Base-by-base conservation (phyloP, 768 basidiomycete species). In the Coprinopsis sp. region DNA sequence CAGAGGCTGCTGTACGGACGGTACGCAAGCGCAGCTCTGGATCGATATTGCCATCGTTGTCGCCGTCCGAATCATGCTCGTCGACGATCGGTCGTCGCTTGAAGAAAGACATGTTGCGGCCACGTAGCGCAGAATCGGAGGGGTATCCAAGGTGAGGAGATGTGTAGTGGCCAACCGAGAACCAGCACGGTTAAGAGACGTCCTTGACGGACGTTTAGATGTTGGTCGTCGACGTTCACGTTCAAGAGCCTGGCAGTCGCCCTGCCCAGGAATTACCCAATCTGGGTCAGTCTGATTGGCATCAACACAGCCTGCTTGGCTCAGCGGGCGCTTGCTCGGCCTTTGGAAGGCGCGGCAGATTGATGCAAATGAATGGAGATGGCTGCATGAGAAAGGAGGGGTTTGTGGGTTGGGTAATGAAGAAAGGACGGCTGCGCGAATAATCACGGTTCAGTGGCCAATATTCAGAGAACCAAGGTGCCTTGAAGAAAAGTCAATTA, bases 1-100 rank as follows among this genome's bases (percentile, higher is more conserved):
- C 90, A 14, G 88, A 91, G 2, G 88, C 86, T 14, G 94, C 94
- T 1, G 94, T 96, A 57, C 86, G 84, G n/a, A 92, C 90, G 1
- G 91, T 94, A 43, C 90, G 82, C 39, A 97, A 74, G 30, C 92
- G 84, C 11, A 93, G 76, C 58, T 91, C 82, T 16, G 87, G 86
- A 72, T 97, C 93, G 55, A 90, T 83, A 45, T 64, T 67, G 21
- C 76, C 77, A 61, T 88, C 80, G 58, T 80, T 67, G 57, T 84
- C 81, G 52, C 81, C 76, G 64, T 82, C 78, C 36, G 68, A 69
- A 56, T 74, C 71, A 37, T 48, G 55, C 36, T 69, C 60, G 50
- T 74, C 52, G 51, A 64, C 62, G 23, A 62, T 62, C 37, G 69
- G 65, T 49, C 72, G 71, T 51, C 68, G 67, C 58, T 68, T 70